Evolutionary conservation across 768 basidiomycete genomes (phyloP), one percentile per base, ranked within the genome.

Genomic region (Ramaria sp.): DNA sequence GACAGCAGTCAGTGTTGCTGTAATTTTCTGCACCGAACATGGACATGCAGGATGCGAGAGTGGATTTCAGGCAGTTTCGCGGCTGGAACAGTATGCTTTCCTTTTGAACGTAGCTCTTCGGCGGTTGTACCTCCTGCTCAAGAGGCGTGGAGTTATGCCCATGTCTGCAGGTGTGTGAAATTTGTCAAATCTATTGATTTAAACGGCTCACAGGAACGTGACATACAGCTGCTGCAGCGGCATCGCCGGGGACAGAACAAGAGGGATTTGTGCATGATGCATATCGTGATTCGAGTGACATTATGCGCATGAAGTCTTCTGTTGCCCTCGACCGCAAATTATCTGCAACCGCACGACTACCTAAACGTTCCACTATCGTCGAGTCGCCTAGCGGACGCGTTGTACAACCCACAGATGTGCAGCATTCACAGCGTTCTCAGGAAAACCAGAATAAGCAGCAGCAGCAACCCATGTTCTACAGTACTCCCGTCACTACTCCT

Each of bases 11-110:
- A 37, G 58, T 39, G 42, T 62, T 34, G 50, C 42, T 1, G 70
- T 79, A 48, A 81, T 91, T 58, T 78, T 82, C 57, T 98, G 95
- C 67, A 76, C 74, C 5, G 82, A 85, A 13, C 93, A 95, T 65
- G 81, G 77, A 7, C 81, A 83, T 63, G 61, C 69, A 25, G 78
- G 76, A 15, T 88, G 85, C 62, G 73, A 79, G 54, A 64, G 69
- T 22, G 92, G 94, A 10, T 97, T 98, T 69, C 87, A 89, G 64
- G 77, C 88, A 16, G 96, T 96, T 15, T 91, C 94, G 57, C 76
- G 95, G 55, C 70, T 99, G 59, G 96, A 99, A 72, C 96, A 99
- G 65, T 99, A 96, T 67, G 90, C 96, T 1, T 99, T 94, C 74
- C 70, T 99, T 55, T 73, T 99, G 50, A 97, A 97, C 64, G 96